phyloP scores from a whole-genome alignment of 2,329 filamentous ascomycete genomes.

The Diaporthe caulivora region DNA sequence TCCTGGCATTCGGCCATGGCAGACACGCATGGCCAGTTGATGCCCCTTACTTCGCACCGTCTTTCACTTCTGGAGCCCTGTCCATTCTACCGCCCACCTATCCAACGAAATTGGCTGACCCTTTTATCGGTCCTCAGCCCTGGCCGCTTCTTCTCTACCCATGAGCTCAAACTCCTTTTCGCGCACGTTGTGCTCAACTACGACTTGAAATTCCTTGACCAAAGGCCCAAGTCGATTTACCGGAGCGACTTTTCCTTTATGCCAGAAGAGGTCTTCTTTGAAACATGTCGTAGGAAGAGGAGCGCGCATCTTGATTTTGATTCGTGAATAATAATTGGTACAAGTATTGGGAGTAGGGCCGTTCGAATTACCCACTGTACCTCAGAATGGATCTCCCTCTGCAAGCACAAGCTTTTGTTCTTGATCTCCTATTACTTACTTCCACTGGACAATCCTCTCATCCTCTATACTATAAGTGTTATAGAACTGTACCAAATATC shows the following conservation, averaged over 20 bases:
- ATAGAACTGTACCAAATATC: no score
- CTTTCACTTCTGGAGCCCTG: neutral
- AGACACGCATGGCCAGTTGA: constrained; percentile 15
- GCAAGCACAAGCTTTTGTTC: no score
- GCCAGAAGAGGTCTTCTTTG: constrained; percentile 1
- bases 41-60: neutral
- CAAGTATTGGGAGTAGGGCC: no score
- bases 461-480: no score
- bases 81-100: neutral
- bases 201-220: neutral
- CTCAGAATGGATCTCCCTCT: no score
- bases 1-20: constrained; percentile 20
- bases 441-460: no score
- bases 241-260: constrained; percentile 1
- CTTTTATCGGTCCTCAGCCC: neutral
- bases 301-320: constrained; percentile 7
- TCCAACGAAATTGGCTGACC: neutral
- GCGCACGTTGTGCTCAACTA: constrained; percentile 22
- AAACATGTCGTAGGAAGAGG: neutral
- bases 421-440: no score
- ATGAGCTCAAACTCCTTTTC: constrained; percentile 22
- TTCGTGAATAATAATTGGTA: neutral
- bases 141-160: constrained; percentile 20
- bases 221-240: neutral
- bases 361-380: no score